Base-by-base conservation (phyloP, 108 stramenopile species). In the Cyclotella kingstonii region DNA sequence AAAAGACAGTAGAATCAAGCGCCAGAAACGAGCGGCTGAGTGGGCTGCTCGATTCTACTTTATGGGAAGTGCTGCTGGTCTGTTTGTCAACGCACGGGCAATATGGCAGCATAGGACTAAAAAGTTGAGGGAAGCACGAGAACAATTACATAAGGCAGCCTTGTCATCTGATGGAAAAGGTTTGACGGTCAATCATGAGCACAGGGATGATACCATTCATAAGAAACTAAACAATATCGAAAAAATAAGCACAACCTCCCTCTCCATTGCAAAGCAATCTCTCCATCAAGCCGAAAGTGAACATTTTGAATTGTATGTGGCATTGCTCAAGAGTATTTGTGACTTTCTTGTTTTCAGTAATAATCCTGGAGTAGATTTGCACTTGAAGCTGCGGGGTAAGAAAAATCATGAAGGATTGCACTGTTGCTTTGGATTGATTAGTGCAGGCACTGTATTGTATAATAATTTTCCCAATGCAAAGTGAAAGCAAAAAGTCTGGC, bases 351-450 rank as follows among this genome's bases (percentile, higher is more conserved):
- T 90, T 4, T 94, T 94, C 54, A 85, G 87, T 40, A 94, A 94
- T 78, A 86, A 87, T 43, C 79, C 84, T 31, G 88, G 91, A 3
- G 59, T 90, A 35, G 87, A 90, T 61, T 68, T 94, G 44, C 84
- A 83, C 49, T 53, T 75, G 45, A 86, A 83, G 49, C 79, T 35
- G 18, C 52, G 84, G 12, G 92, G 89, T 1, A 83, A 78, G 67
- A 90, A 90, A 78, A 83, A 86, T 54, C 81, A 89, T 47, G 92
- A 94, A 73, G 85, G 73, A 11, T 66, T 94, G 47, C 84, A 88
- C 48, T 85, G 88, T 60, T 27, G 85, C 38, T 80, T 73, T 51
- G 92, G 92, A 6, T 66, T 94, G 40, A 77, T 83, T 43, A 84
- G 82, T 48, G 92, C 89, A 19, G 63, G 60, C 30, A 87, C 89